Evolutionary conservation across 1,284 basidiomycete species (phyloP).

Genomic region (Melampsora larici-populina): DNA sequence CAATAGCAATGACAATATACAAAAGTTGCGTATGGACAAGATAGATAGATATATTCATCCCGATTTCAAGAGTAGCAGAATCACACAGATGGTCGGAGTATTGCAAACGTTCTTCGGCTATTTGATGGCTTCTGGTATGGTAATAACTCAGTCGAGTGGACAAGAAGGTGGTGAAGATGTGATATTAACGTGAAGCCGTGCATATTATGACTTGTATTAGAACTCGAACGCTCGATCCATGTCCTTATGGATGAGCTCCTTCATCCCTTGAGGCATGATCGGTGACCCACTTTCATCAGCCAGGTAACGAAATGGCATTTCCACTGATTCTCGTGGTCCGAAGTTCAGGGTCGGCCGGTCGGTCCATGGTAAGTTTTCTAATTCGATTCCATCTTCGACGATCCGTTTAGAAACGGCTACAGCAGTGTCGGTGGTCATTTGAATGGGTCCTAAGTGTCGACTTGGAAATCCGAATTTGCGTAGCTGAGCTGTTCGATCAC

Average conservation of each 20-base stretch:
- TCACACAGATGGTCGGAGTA: too few species aligned
- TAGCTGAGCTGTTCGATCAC: slow-evolving; percentile 78
- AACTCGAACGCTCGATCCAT: slow-evolving; percentile 37
- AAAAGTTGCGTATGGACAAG: too few species aligned
- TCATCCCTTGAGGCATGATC: slow-evolving; percentile 83
- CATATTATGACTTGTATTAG: not conserved
- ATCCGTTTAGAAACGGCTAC: slow-evolving; percentile 86
- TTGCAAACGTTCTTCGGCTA: too few species aligned
- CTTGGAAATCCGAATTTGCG: slow-evolving; percentile 79
- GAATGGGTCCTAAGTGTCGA: slow-evolving; percentile 70
- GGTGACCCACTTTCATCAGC: slow-evolving; percentile 59
- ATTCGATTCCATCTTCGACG: slow-evolving; percentile 62
- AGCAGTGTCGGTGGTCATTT: slow-evolving; percentile 99
- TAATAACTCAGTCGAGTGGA: too few species aligned
- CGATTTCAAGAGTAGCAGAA: too few species aligned
- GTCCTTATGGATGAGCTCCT: slow-evolving; percentile 61
- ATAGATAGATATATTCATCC: too few species aligned
- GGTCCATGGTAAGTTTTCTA: slow-evolving; percentile 24
- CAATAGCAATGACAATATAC: too few species aligned
- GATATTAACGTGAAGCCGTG: too few species aligned
- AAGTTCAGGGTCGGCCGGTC: slow-evolving; percentile 83
- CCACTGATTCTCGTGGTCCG: slow-evolving; percentile 75
- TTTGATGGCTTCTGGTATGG: too few species aligned
- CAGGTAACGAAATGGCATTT: slow-evolving; percentile 85
- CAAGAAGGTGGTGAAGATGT: too few species aligned